phyloP scores from a whole-genome alignment of 2,329 filamentous ascomycete genomes.

The Verticillium nubilum region DNA sequence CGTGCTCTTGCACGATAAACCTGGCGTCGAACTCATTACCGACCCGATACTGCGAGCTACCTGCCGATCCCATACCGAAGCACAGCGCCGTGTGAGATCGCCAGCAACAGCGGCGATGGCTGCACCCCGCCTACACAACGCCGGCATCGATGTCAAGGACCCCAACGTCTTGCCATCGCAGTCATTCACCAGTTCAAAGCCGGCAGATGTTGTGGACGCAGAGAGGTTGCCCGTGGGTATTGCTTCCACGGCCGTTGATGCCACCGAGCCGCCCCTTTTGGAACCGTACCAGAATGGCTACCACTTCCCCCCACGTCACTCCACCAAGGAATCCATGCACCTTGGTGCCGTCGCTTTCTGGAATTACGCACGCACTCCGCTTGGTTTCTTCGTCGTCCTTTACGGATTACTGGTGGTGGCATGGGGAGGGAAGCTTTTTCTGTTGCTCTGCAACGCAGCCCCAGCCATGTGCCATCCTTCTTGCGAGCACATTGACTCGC shows the following conservation, averaged over 20 bases:
- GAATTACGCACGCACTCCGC: conserved; percentile 67
- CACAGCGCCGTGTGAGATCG: not conserved
- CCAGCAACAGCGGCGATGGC: not conserved
- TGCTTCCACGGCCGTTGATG: conserved; percentile 3
- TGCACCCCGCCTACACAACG: not conserved
- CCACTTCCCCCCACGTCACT: conserved; percentile 57
- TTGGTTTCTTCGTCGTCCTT: conserved; percentile 71
- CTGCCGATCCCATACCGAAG: not conserved
- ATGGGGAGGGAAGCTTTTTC: conserved; percentile 88
- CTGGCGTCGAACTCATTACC: not conserved
- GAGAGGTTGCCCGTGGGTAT: conserved; percentile 7
- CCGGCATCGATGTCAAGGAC: not conserved
- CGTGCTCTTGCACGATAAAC: too few species aligned
- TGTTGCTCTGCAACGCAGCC: conserved; percentile 70
- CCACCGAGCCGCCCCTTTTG: conserved; percentile 6
- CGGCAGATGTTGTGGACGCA: not conserved
- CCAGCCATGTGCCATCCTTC: conserved; percentile 66
- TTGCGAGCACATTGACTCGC: conserved; percentile 69
- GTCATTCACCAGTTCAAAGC: not conserved
- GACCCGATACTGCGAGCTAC: not conserved
- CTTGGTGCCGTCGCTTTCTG: conserved; percentile 58
- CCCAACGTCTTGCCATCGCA: not conserved
- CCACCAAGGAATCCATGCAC: conserved; percentile 52
- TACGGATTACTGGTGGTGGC: conserved; percentile 81
- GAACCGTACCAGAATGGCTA: conserved; percentile 49